Evolutionary conservation across 371 early-diverging fungal genomes (phyloP).

Genomic region (Mortierella polycephala): DNA sequence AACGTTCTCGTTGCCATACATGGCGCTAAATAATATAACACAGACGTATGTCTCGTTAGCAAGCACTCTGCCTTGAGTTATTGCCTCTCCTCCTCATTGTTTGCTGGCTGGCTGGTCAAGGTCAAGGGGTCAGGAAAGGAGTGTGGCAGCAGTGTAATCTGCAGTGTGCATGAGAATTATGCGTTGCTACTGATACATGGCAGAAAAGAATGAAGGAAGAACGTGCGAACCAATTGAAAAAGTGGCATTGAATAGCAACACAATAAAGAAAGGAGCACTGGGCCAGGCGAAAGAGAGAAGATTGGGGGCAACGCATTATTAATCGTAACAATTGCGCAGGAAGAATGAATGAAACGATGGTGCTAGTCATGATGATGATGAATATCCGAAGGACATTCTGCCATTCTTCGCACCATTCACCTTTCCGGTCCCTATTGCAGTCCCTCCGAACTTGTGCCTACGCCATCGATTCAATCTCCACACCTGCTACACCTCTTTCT

Average conservation of each 20-base stretch:
- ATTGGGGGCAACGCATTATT: neutral
- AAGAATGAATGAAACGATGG: too few relatives aligned
- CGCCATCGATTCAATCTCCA: too few relatives aligned
- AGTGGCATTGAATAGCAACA: neutral
- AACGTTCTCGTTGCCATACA: conserved; percentile 64
- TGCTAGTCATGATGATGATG: neutral
- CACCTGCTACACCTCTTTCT: neutral
- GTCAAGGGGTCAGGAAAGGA: conserved; percentile 1
- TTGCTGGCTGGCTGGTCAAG: too few relatives aligned
- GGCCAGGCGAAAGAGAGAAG: neutral
- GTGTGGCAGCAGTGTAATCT: neutral
- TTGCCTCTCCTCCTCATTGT: too few relatives aligned
- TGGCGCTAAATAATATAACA: conserved; percentile 11
- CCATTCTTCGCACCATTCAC: neutral
- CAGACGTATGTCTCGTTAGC: neutral
- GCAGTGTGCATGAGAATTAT: neutral
- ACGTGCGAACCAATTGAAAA: conserved; percentile 51
- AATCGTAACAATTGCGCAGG: too few relatives aligned
- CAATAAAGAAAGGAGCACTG: too few relatives aligned
- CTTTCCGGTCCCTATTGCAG: neutral
- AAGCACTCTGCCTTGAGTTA: neutral
- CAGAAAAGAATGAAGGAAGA: neutral
- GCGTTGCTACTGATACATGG: neutral
- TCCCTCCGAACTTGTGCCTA: too few relatives aligned
- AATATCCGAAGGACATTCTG: neutral